These are phyloP conservation scores for Nephelium lappaceum DNA, from an alignment of 345 rosid species.

Conservation along the genomic window DNA sequence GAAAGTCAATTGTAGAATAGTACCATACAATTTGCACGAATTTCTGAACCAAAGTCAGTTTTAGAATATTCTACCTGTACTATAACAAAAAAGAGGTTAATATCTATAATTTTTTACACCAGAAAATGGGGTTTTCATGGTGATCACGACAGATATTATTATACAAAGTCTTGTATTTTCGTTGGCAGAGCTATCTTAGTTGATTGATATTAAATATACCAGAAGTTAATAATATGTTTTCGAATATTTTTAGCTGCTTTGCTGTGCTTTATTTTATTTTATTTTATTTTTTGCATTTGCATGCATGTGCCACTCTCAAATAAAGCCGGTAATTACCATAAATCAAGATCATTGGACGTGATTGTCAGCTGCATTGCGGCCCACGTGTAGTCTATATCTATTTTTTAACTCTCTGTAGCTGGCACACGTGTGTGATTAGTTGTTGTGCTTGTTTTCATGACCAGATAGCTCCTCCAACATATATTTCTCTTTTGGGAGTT, in stretches of 20 bases:
- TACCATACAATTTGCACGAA: too few relatives aligned
- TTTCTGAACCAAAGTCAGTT: background rate
- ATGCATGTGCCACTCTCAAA: conserved; percentile 9
- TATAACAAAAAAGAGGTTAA: background rate
- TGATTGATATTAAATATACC: background rate
- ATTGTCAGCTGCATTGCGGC: background rate
- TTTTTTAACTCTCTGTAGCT: background rate
- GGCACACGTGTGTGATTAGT: conserved; percentile 11
- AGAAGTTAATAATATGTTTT: background rate
- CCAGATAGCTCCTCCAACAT: background rate
- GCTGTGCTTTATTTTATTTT: background rate
- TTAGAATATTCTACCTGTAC: too few relatives aligned
- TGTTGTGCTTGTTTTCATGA: background rate
- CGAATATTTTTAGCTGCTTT: background rate
- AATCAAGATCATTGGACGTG: background rate
- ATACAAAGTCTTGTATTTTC: background rate
- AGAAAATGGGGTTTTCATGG: background rate
- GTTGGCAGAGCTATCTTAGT: conserved; percentile 11
- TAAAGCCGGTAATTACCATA: background rate
- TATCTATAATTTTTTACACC: background rate
- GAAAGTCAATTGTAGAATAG: too few relatives aligned
- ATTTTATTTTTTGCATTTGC: conserved; percentile 1
- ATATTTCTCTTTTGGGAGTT: background rate
- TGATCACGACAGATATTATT: background rate
- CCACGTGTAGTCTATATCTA: background rate